Evolutionary conservation across 2,329 filamentous ascomycete genomes (phyloP), one percentile per base, ranked within the genome.

Genomic region (Colletotrichum musicola): DNA sequence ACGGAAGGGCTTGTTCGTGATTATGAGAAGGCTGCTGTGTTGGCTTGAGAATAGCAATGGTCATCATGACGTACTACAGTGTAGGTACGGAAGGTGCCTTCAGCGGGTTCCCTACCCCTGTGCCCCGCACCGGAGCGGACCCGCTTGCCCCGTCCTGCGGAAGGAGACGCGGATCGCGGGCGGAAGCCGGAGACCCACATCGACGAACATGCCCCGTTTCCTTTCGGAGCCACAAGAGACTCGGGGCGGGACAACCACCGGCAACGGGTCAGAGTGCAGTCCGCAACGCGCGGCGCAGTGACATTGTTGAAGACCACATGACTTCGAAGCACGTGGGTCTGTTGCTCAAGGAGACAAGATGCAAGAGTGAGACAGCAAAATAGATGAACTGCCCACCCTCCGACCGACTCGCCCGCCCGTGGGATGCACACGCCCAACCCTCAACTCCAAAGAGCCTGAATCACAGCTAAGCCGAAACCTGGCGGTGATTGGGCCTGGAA

Each of bases 31-130:
- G 30, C 30, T 10, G 6, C 30, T 35, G 30, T 35, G 30, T 35
- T 9, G 30, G 7, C 7, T 10, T 9, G n/a, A 40, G 18, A 4
- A 7, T 27, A 9, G 14, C 14, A 27, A 27, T 30, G 42, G 35
- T 50, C 25, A 59, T 59, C 46, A 59, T 59, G 56, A 59, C 56
- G 56, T 59, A 25, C 22, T 4, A 25, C 22, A 25, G 22, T 25
- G 22, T 25, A 25, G 22, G 22, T 25, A 25, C 22, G 22, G 22
- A 59, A 49, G 46, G 25, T 18, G 10, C 18, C 20, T 22, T 20
- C 16, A 12, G 7, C 18, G 18, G 12, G 12, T 49, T 20, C 18
- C n/a, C 46, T 35, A 20, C n/a, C 46, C 13, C 25, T 35, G 3
- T 25, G 46, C 25, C 46, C 46, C 46, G 20, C 46, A 49, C 46